A percentile compares a stretch with the other conserved stretches of the same genome.
Evolutionary conservation across 306 rosid genomes (phyloP).

Genomic region (Malus orientalis): DNA sequence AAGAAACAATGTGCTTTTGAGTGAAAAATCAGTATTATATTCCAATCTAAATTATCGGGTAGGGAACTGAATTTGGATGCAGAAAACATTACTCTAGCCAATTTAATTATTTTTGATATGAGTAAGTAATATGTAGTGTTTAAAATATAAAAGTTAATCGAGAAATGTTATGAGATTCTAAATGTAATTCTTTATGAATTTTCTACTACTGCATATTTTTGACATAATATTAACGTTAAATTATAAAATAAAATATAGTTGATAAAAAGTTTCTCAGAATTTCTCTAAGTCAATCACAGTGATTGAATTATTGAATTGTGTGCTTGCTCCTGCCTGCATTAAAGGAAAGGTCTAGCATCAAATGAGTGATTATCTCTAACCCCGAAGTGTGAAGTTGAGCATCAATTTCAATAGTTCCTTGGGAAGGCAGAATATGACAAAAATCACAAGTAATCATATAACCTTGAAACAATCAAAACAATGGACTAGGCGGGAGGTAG

Average conservation of each 20-base stretch:
- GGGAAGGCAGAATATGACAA: neutral
- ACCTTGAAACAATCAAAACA: neutral
- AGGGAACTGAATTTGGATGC: neutral
- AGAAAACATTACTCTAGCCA: neutral
- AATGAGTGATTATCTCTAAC: neutral
- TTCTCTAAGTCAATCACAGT: too few species aligned
- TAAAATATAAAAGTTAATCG: too few species aligned
- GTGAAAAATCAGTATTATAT: neutral
- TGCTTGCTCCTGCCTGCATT: neutral
- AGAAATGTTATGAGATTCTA: too few species aligned
- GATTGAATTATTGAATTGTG: neutral
- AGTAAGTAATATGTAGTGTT: too few species aligned
- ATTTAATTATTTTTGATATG: too few species aligned
- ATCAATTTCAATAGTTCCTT: neutral
- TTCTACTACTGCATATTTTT: accelerated
- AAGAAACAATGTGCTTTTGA: neutral
- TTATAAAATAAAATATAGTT: too few species aligned
- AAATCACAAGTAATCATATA: neutral
- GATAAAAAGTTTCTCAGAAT: accelerated
- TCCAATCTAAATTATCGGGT: too few species aligned
- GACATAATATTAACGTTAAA: too few species aligned
- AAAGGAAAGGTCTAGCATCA: neutral
- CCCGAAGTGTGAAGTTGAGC: neutral
- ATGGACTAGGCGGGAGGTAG: too few species aligned
- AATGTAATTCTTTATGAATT: too few species aligned